Conservation (phyloP, 305 asterid species). For the Solanum aculeatissimum region DNA sequence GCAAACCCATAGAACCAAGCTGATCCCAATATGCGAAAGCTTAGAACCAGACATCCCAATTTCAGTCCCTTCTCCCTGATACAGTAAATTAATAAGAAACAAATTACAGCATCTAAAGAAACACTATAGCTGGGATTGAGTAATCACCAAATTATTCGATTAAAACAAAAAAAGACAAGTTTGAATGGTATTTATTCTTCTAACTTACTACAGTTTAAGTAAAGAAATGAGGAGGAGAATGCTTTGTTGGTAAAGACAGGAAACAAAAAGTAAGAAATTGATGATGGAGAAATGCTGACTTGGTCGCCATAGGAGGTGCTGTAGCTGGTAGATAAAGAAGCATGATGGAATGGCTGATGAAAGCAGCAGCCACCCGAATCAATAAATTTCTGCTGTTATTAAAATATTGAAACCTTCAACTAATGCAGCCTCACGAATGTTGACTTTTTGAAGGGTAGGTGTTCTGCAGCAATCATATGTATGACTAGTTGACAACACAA, state of each 20-base stretch:
- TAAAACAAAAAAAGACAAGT: not conserved
- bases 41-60: slow-evolving; percentile 15
- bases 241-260: not conserved
- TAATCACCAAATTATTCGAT: not conserved
- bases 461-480: not conserved
- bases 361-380: not conserved
- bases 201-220: not conserved
- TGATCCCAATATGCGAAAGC: slow-evolving; percentile 21
- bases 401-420: not conserved
- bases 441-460: not conserved
- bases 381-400: not conserved
- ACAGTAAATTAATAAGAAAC: not conserved
- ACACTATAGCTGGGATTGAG: not conserved
- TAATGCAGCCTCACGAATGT: not conserved
- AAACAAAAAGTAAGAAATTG: not conserved
- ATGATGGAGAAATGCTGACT: not conserved
- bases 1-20: slow-evolving; percentile 38
- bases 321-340: not conserved
- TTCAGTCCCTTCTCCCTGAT: slow-evolving; percentile 5
- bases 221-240: not conserved
- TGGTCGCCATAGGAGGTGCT: slow-evolving; percentile 6
- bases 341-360: slow-evolving; percentile 1
- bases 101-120: not conserved
- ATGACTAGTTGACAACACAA: not conserved
- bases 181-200: not conserved